Conservation (phyloP, 2,329 filamentous ascomycete genomes). For the Parafenestella ontariensis region DNA sequence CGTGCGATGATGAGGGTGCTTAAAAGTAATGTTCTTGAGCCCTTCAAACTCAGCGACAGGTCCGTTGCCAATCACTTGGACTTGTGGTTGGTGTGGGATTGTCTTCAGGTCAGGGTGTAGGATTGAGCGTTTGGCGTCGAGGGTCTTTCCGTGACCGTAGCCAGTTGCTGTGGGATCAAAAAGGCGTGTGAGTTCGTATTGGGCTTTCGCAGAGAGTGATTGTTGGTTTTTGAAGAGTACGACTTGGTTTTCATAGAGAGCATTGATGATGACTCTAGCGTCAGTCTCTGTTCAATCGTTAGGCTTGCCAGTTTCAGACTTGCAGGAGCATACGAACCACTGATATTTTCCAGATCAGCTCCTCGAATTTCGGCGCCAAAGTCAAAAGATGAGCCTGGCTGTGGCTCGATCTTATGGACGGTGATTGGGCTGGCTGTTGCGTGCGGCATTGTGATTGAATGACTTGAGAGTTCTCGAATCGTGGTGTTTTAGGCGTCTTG, state of each 20-base stretch:
- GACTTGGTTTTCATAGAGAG: conserved; percentile 73
- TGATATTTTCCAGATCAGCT: conserved; percentile 67
- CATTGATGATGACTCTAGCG: conserved; percentile 68
- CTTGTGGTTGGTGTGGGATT: conserved; percentile 78
- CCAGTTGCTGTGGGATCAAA: conserved; percentile 72
- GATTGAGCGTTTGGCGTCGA: conserved; percentile 70
- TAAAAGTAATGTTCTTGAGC: conserved; percentile 69
- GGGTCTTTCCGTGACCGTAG: conserved; percentile 79
- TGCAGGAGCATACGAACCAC: conserved; percentile 51
- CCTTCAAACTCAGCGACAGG: conserved; percentile 74
- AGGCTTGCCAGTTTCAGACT: not conserved
- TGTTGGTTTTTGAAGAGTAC: conserved; percentile 74
- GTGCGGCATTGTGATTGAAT: conserved; percentile 24
- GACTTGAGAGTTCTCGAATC: not conserved
- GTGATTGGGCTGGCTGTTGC: conserved; percentile 26
- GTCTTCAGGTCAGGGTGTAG: conserved; percentile 83
- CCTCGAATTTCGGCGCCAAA: conserved; percentile 68
- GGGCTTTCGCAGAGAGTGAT: conserved; percentile 70
- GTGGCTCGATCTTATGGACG: conserved; percentile 23
- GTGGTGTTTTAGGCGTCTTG: not conserved
- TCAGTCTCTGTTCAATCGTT: conserved; percentile 51
- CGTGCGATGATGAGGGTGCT: conserved; percentile 78
- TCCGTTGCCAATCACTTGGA: conserved; percentile 82
- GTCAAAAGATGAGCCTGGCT: conserved; percentile 43
- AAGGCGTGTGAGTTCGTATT: conserved; percentile 75